These are phyloP conservation scores for Pythium guiyangense DNA, from an alignment of 352 stramenopile genomes.

Conservation along the genomic window DNA sequence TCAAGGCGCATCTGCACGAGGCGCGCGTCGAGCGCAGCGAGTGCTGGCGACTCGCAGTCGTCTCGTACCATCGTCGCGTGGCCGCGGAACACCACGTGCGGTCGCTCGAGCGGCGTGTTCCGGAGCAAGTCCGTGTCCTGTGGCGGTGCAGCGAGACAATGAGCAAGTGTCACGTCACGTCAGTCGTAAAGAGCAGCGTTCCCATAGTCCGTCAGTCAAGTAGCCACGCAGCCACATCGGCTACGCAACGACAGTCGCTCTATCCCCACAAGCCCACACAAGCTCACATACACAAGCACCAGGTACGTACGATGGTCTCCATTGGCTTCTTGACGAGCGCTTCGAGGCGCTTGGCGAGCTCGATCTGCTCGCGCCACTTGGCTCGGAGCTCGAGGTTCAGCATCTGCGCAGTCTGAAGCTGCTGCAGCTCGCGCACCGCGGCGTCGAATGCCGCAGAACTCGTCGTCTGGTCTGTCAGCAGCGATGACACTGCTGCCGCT, in stretches of 20 bases:
- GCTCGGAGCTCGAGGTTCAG: constrained; percentile 38
- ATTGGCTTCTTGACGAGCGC: constrained; percentile 26
- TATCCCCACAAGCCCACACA: not conserved
- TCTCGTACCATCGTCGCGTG: not conserved
- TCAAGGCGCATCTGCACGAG: not conserved
- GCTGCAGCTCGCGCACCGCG: constrained; percentile 32
- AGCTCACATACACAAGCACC: not conserved
- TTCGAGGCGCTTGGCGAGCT: constrained; percentile 37
- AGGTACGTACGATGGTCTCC: not conserved
- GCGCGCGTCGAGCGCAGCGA: not conserved
- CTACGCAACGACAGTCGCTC: not conserved
- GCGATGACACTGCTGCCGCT: not conserved
- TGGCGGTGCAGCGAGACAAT: too few species aligned
- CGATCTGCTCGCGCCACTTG: too few species aligned
- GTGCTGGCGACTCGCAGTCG: not conserved
- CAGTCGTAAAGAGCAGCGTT: too few species aligned
- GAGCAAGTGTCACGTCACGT: too few species aligned
- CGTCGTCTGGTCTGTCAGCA: too few species aligned
- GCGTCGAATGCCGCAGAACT: constrained; percentile 25
- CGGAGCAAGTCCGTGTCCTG: not conserved
- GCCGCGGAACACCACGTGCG: not conserved
- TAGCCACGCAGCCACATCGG: too few species aligned
- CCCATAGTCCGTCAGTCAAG: too few species aligned
- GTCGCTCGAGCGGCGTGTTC: not conserved
- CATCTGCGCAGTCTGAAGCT: constrained; percentile 29